Evolutionary conservation across 176 grass and related monocot species (phyloP).

Genomic region (Stipa capillata): DNA sequence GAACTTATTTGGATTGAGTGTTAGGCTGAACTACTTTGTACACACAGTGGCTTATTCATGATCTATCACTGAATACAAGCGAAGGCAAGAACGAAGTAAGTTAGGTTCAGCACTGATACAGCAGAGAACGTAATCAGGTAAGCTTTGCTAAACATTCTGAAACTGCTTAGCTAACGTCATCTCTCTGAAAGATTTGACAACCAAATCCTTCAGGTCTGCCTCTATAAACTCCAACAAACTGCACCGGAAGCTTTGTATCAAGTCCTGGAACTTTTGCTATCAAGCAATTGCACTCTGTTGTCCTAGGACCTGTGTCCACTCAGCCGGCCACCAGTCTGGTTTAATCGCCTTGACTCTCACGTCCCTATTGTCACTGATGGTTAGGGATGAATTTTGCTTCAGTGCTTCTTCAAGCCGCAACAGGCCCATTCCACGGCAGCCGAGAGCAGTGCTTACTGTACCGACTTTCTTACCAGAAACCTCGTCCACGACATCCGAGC

Average conservation of each 20-base stretch:
- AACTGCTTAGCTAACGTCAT: background rate
- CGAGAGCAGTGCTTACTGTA: slow-evolving; percentile 48
- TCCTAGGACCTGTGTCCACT: slow-evolving; percentile 53
- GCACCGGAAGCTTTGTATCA: background rate
- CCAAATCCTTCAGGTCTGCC: background rate
- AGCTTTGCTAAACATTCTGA: background rate
- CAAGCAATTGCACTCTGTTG: slow-evolving; percentile 40
- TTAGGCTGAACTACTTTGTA: background rate
- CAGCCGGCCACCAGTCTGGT: slow-evolving; percentile 84
- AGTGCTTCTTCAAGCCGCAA: slow-evolving; percentile 55
- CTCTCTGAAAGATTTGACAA: background rate
- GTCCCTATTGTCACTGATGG: slow-evolving; percentile 28
- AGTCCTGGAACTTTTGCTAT: background rate
- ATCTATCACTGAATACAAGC: background rate
- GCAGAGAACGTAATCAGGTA: background rate
- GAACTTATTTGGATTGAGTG: background rate
- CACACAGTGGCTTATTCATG: slow-evolving; percentile 1
- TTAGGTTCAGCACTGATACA: background rate
- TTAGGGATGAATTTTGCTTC: slow-evolving; percentile 21
- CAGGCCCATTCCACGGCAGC: slow-evolving; percentile 60
- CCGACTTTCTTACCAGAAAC: slow-evolving; percentile 67
- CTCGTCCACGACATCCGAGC: slow-evolving; percentile 52
- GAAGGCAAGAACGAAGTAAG: slow-evolving; percentile 10
- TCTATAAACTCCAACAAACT: background rate
- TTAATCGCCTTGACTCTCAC: slow-evolving; percentile 49